These are phyloP conservation scores for Karstenula rhodostoma DNA, from an alignment of 2,329 filamentous ascomycete genomes.

Conservation along the genomic window DNA sequence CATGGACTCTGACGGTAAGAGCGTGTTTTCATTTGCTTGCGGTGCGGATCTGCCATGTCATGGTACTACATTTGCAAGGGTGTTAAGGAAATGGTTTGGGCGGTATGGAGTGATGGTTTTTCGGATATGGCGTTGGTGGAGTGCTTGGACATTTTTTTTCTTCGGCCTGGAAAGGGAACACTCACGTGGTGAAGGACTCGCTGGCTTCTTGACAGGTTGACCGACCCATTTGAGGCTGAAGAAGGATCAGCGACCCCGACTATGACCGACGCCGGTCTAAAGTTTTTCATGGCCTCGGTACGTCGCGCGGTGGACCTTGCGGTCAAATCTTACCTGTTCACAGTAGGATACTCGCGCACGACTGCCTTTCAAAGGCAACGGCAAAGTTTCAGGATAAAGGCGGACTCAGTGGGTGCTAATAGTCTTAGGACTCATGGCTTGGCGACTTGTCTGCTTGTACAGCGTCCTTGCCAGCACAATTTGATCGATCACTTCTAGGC, in stretches of 20 bases:
- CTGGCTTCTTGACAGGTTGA: conserved; percentile 11
- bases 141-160: conserved; percentile 3
- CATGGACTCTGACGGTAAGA: conserved; percentile 13
- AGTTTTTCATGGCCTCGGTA: conserved; percentile 21
- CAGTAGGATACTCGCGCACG: conserved; percentile 17
- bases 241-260: conserved; percentile 1
- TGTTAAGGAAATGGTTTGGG: conserved; percentile 1
- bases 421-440: conserved; percentile 18
- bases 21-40: conserved; percentile 12
- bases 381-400: background rate
- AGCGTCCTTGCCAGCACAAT: conserved; percentile 16
- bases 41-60: conserved; percentile 17
- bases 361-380: conserved; percentile 2
- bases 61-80: background rate
- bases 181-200: conserved; percentile 6
- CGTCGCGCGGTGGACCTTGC: conserved; percentile 27
- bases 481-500: conserved; percentile 13
- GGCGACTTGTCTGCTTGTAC: conserved; percentile 10
- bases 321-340: conserved; percentile 31
- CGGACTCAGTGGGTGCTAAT: conserved; percentile 21
- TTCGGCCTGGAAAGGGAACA: background rate
- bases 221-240: conserved; percentile 5
- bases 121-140: conserved; percentile 5
- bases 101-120: background rate
- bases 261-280: background rate